Evolutionary conservation across 2,329 filamentous ascomycete genomes (phyloP), one percentile per base, ranked within the genome.

Genomic region (Chrysosphaeria jannelii): DNA sequence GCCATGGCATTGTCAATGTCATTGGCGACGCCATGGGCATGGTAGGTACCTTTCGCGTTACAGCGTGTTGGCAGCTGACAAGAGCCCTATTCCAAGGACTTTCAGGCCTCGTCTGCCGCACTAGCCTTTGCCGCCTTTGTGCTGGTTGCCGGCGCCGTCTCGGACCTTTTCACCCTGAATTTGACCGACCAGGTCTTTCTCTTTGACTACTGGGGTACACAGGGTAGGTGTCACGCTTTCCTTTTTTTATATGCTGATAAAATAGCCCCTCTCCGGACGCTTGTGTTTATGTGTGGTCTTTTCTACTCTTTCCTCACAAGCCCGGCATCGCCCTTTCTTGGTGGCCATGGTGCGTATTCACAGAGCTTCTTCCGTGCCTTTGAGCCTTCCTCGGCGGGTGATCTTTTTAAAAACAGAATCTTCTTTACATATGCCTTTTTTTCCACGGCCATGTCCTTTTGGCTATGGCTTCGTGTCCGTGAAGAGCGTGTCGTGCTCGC

Each of bases 391-490:
- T 39, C 38, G 20, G 63, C 45, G 30, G 51, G 61, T 23, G 67
- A 78, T 30, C 57, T 59, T 13, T 43, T 90, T 35, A 76, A 79
- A 48, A 89, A 88, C 39, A 60, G 75, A 23, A 49, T 89, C 19
- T 61, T 89, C 19, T 88, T 91, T 39, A 65, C 70, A 1, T 85
- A 76, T 44, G 64, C 63, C 6, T 85, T 90, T 36, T 38, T 89
- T 37, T 79, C 91, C 49, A 60, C 75, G 40, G 51, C 75, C 33
- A 57, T 58, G 29, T 90, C 78, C 75, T 78, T 89, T 43, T 90
- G 78, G 78, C 63, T 61, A 13, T 75, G 64, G 53, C 52, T 67
- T 14, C 69, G 61, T 4, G 41, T 76, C 34, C 50, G 61, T 24
- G 69, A 76, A 36, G 69, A 76, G 47, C 37, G n/a, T n/a, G n/a